Percentiles rank a stretch among this genome's conserved stretches.
These are phyloP conservation scores for Botryotinia globosa DNA, from an alignment of 2,329 filamentous ascomycete genomes.

Conservation along the genomic window DNA sequence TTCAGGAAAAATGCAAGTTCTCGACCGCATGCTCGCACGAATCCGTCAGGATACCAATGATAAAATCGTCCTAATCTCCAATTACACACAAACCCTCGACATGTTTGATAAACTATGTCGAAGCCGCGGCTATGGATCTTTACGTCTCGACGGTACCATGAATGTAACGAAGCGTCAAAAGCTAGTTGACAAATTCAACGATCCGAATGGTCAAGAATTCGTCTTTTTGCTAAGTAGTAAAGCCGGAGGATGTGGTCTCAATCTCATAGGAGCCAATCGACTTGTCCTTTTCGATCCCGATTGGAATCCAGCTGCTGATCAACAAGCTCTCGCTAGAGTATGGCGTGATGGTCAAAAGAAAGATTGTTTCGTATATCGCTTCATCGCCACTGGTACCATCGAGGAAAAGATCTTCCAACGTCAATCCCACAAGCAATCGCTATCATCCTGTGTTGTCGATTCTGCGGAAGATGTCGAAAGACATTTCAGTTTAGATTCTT, in stretches of 20 bases:
- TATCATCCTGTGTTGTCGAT: slow-evolving; percentile 95
- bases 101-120: slow-evolving; percentile 91
- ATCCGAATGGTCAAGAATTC: slow-evolving; percentile 85
- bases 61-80: slow-evolving; percentile 98
- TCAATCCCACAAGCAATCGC: slow-evolving; percentile 94
- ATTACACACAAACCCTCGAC: slow-evolving; percentile 95
- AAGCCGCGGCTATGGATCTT: slow-evolving; percentile 74
- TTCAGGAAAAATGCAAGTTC: slow-evolving; percentile 95
- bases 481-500: slow-evolving; percentile 87
- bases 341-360: slow-evolving; percentile 99
- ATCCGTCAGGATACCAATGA: slow-evolving; percentile 96
- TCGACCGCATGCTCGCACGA: slow-evolving; percentile 95
- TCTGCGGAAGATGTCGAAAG: slow-evolving; percentile 95
- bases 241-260: slow-evolving; percentile 93
- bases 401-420: slow-evolving; percentile 99
- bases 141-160: slow-evolving; percentile 95
- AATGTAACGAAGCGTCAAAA: slow-evolving; percentile 96
- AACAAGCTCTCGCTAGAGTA: slow-evolving; percentile 93
- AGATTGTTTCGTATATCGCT: slow-evolving; percentile 99
- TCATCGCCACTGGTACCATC: slow-evolving; percentile 96
- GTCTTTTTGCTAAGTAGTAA: slow-evolving; percentile 96
- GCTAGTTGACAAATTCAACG: slow-evolving; percentile 95
- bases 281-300: slow-evolving; percentile 95
- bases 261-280: slow-evolving; percentile 90
- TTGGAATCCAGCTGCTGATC: slow-evolving; percentile 97